These are phyloP conservation scores for Lactarius akahatsu DNA, from an alignment of 768 basidiomycete species.

Conservation along the genomic window DNA sequence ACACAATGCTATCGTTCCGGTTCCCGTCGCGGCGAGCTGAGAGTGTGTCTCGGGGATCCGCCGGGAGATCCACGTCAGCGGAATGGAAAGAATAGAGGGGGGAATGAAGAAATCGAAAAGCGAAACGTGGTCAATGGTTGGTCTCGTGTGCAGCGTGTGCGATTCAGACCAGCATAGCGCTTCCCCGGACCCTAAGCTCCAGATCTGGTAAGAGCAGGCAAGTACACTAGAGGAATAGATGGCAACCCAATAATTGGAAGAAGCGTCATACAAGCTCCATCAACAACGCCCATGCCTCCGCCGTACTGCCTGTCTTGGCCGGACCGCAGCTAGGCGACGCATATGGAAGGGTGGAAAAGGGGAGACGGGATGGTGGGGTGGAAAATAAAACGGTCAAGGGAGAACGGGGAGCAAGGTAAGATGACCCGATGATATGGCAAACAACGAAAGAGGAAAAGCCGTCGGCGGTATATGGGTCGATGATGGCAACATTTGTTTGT, in stretches of 20 bases:
- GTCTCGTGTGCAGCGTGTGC: neutral
- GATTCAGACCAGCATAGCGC: neutral
- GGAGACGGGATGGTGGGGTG: neutral
- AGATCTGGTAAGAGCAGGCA: constrained; percentile 18
- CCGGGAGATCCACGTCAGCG: constrained; percentile 18
- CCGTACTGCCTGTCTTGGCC: neutral
- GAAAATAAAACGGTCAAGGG: constrained; percentile 1
- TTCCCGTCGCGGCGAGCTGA: constrained; percentile 3
- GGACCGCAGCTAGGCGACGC: constrained; percentile 1
- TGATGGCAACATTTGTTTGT: constrained; percentile 17
- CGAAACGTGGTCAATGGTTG: neutral
- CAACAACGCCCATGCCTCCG: constrained; percentile 9
- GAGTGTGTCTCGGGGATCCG: constrained; percentile 10
- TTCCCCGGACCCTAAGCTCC: constrained; percentile 19
- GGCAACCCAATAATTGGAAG: constrained; percentile 6
- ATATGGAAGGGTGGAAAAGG: constrained; percentile 17
- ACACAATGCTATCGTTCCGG: neutral
- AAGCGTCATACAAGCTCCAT: constrained; percentile 16
- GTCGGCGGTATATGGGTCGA: neutral
- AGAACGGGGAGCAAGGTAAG: constrained; percentile 4
- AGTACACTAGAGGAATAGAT: constrained; percentile 7
- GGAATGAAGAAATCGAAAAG: constrained; percentile 6
- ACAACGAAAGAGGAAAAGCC: constrained; percentile 20
- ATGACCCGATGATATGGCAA: constrained; percentile 10
- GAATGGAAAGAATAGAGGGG: constrained; percentile 8